Evolutionary conservation across 192 early-diverging fungal species (phyloP), one percentile per base, ranked within the genome.

Genomic region (Allomyces javanicus): DNA sequence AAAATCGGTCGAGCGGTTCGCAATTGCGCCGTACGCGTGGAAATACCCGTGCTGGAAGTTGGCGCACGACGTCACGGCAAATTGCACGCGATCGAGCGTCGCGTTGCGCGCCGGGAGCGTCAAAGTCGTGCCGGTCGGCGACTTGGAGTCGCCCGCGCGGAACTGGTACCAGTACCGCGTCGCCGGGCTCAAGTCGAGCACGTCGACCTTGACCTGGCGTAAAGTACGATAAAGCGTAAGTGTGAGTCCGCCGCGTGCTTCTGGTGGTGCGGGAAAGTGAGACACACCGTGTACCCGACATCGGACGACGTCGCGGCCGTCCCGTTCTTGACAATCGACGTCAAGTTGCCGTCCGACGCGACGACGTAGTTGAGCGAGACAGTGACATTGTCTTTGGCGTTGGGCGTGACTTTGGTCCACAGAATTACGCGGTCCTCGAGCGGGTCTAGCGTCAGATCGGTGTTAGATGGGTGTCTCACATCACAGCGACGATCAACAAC

Each of bases 21-120:
- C 72, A 33, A 77, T 70, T 44, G 61, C 61, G 26, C 64, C 61
- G 61, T 77, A 77, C 22, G 72, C 72, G 61, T 74, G 74, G 73
- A 77, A 77, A 64, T 70, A 77, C 9, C 76, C 76, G 4, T 27
- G 21, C 5, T 72, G 72, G 21, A 68, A 44, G 69, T 72, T 74
- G 10, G 71, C 68, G 67, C 76, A 77, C 21, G 66, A 65, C 17
- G 72, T 69, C 27, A 77, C 72, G 62, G 73, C 76, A 10, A 74
- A 44, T 25, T 66, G 55, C 69, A 66, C 66, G 44, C 40, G 63
- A 4, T 66, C 68, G 12, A 67, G 3, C 62, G 12, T 58, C 17
- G 50, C 50, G 50, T 58, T n/a, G 50, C 17, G 17, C 17, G 50
- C 17, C 50, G 21, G 12, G 1, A 77, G 68, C 21, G 76, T 77